Evolutionary conservation across 805 yeast species (phyloP), one percentile per base, ranked within the genome.

Genomic region (Yamadazyma ubonensis): DNA sequence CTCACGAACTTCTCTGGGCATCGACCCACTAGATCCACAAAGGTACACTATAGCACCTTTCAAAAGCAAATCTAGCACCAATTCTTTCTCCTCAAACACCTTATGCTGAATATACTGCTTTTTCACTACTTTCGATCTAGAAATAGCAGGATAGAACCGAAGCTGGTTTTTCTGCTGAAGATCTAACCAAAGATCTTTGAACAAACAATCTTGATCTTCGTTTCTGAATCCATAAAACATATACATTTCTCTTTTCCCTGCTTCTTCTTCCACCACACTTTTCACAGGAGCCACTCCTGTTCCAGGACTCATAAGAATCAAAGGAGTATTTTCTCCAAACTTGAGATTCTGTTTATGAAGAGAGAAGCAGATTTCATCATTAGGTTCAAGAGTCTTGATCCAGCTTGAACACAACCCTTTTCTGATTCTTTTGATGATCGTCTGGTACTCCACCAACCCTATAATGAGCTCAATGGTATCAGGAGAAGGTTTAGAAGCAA

Each of bases 201-300:
- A 90, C 19, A 88, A 59, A 52, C 63, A 86, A 61, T 91, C 98
- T 48, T 77, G 83, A 2, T 67, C 69, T 30, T 68, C 67, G 51
- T 59, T 70, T 42, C 98, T 66, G 59, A 83, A 83, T 2, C 98
- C 99, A 44, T 78, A 77, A 51, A 90, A 86, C 19, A 91, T 58
- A 30, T 72, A 63, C 29, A 83, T 53, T 1, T 60, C 57, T 19
- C 64, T 66, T 1, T 50, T 51, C 20, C 36, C 29, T 3, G 38
- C 23, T 2, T 59, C 51, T 1, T 67, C 52, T 30, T 76, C 76
- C 10, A 91, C 71, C 29, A 90, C 53, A 1, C 86, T 75, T 52
- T 87, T 77, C 75, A 91, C 79, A 2, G 99, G 99, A 0, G 99
- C 99, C 8, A 93, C 70, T 2, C 99, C 99, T 0, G 98, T 95